Conservation (phyloP, 2,329 filamentous ascomycete genomes). For the Lecanoromycetidae sp. region DNA sequence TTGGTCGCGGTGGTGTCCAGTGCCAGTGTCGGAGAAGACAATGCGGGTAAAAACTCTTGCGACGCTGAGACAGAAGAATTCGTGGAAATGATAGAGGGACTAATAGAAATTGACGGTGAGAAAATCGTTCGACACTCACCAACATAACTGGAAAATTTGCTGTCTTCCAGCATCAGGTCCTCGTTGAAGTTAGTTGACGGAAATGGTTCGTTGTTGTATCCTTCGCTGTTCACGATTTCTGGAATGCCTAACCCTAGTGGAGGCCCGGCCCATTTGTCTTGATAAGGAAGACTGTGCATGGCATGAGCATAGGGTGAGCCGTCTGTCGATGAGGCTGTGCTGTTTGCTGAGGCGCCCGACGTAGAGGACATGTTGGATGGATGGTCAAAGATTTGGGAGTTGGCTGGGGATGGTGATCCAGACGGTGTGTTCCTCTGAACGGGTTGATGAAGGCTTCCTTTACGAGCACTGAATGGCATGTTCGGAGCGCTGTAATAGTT, state of each 20-base stretch:
- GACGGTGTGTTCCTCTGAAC: slow-evolving; percentile 11
- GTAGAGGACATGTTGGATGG: slow-evolving; percentile 38
- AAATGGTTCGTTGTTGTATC: slow-evolving; percentile 42
- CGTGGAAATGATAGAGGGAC: slow-evolving; percentile 6
- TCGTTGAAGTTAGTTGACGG: slow-evolving; percentile 34
- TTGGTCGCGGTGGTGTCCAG: slow-evolving; percentile 1
- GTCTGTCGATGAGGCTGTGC: slow-evolving; percentile 38
- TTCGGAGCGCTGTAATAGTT: slow-evolving; percentile 4
- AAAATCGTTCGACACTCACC: slow-evolving; percentile 33
- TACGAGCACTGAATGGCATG: neutral
- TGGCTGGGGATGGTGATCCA: slow-evolving; percentile 25
- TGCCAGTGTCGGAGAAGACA: slow-evolving; percentile 18
- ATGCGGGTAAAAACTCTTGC: slow-evolving; percentile 18
- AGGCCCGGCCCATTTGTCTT: slow-evolving; percentile 46
- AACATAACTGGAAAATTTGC: slow-evolving; percentile 35
- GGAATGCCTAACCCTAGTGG: slow-evolving; percentile 48
- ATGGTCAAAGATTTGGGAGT: slow-evolving; percentile 36
- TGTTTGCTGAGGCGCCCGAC: slow-evolving; percentile 38
- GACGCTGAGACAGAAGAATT: slow-evolving; percentile 21
- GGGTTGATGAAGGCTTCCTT: neutral
- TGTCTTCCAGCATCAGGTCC: slow-evolving; percentile 30
- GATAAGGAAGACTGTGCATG: slow-evolving; percentile 45
- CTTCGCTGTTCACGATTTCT: slow-evolving; percentile 50
- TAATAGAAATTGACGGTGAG: slow-evolving; percentile 20
- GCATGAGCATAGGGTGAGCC: slow-evolving; percentile 43